Evolutionary conservation across 805 yeast species (phyloP), one percentile per base, ranked within the genome.

Genomic region (Kuraishia cidri): DNA sequence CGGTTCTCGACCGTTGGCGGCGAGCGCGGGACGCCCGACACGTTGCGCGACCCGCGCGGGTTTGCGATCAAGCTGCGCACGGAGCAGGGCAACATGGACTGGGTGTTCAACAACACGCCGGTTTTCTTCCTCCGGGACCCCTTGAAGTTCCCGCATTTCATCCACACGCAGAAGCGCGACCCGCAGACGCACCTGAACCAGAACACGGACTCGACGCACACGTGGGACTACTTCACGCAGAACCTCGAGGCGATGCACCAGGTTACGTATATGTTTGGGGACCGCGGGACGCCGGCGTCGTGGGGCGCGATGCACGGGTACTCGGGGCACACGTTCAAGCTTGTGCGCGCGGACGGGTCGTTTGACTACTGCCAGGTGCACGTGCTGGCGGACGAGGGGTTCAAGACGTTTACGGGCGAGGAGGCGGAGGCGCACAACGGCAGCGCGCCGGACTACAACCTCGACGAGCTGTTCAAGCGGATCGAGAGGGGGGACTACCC

Each of bases 41-140:
- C 79, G 15, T 75, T 70, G 12, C 69, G 85, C 49, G 84, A 77
- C 47, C 84, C 84, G 28, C 67, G 84, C 48, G 85, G 85, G 3
- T 78, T 75, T 50, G 59, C 81, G 11, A 70, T 72, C 28, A 78
- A 78, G 56, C 60, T 77, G 41, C 72, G 72, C 60, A 77, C 84
- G 13, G 79, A 75, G 39, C 77, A 74, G 48, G 85, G 85, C 34
- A 72, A 68, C 54, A 56, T 73, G 46, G 85, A 77, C 59, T 76
- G 80, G 79, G 85, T 77, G 14, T 75, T 72, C 63, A 78, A 75
- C 60, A 78, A 78, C 59, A 78, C 84, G 14, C 85, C 85, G 10
- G 64, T 76, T 18, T 75, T 75, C 51, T 75, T 75, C 57, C 60
- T 76, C 38, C 64, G 82, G 40, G 78, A 75, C 54, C 81, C 81